phyloP scores from a whole-genome alignment of 2,329 filamentous ascomycete genomes.

The Cercospora sesami region DNA sequence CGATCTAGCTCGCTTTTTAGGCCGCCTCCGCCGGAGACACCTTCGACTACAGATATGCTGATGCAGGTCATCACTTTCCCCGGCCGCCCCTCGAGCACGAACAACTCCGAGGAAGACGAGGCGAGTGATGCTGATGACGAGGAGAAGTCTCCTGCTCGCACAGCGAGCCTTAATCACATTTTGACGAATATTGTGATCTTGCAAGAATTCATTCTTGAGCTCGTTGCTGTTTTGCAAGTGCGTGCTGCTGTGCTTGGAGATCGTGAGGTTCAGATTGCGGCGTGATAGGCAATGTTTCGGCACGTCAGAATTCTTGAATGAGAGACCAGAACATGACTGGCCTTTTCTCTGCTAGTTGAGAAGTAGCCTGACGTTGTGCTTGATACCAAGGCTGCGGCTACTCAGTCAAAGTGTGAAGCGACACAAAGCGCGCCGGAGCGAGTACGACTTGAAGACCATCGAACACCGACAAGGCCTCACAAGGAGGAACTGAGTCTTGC shows the following conservation, averaged over 20 bases:
- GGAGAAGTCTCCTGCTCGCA: slow-evolving; percentile 33
- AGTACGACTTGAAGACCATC: not conserved
- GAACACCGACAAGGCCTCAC: not conserved
- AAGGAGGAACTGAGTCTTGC: not conserved
- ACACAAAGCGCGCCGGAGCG: not conserved
- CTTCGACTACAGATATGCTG: slow-evolving; percentile 38
- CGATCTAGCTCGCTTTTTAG: slow-evolving; percentile 32
- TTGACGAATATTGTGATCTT: slow-evolving; percentile 53
- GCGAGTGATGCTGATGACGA: slow-evolving; percentile 28
- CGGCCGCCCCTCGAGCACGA: not conserved
- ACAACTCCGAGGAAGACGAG: slow-evolving; percentile 2
- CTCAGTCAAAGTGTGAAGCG: not conserved
- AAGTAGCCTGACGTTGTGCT: not conserved
- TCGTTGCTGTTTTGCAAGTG: slow-evolving; percentile 51
- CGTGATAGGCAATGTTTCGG: not conserved
- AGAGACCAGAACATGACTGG: not conserved
- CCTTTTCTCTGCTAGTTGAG: not conserved
- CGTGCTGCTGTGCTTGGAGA: slow-evolving; percentile 49
- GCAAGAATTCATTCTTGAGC: slow-evolving; percentile 53
- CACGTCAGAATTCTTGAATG: not conserved
- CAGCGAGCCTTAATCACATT: slow-evolving; percentile 50
- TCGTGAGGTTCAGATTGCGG: slow-evolving; percentile 40
- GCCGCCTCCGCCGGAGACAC: slow-evolving; percentile 39
- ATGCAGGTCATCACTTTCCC: slow-evolving; percentile 37
- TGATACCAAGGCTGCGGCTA: not conserved